Conservation (phyloP, 305 asterid species). For the Fraxinus baroniana region DNA sequence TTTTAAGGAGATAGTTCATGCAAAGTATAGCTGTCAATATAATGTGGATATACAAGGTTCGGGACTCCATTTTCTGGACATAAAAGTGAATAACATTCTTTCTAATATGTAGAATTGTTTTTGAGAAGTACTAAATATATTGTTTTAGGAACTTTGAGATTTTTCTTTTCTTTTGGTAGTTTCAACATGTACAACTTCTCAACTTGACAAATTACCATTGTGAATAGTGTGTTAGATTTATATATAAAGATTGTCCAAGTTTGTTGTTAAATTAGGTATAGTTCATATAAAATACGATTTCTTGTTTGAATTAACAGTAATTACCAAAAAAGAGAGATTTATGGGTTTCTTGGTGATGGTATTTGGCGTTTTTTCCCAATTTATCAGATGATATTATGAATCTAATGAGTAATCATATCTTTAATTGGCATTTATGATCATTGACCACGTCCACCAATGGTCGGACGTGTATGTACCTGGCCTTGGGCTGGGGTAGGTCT, state of each 20-base stretch:
- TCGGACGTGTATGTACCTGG: background rate
- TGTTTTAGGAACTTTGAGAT: background rate
- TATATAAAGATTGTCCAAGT: background rate
- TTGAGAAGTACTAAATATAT: background rate
- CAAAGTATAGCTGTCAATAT: constrained; percentile 35
- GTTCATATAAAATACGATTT: background rate
- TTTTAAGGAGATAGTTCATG: constrained; percentile 59
- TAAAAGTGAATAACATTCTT: background rate
- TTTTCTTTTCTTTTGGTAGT: background rate
- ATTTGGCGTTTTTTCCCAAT: background rate
- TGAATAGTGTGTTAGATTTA: background rate
- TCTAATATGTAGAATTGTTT: background rate
- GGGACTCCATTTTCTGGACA: background rate
- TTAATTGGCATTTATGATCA: background rate
- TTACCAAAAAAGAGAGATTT: background rate
- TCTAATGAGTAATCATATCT: background rate
- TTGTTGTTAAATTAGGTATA: background rate
- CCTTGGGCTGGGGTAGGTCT: background rate
- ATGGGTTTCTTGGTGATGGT: background rate
- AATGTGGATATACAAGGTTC: background rate
- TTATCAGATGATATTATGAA: background rate
- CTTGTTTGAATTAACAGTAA: background rate
- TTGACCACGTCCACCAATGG: background rate
- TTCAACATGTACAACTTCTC: background rate
- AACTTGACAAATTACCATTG: background rate